Base-by-base conservation (phyloP, 768 basidiomycete species). In the Punctularia strigosozonata region DNA sequence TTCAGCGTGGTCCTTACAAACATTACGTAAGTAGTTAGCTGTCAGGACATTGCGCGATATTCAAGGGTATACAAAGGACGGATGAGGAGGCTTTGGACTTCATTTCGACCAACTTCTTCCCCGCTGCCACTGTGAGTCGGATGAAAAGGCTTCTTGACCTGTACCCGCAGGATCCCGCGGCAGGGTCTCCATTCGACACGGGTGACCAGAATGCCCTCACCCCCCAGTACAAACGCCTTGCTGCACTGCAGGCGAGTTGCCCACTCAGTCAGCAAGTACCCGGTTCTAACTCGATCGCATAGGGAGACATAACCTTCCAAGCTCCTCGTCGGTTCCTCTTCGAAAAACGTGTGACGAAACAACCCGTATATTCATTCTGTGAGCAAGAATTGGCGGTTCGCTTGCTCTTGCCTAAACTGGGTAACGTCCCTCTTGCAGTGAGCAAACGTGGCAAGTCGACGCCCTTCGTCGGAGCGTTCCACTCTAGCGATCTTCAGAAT, bases 401-500 rank as follows among this genome's bases (percentile, higher is more conserved):
- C 15, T 6, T 21, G 12, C 4, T 22, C 14, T 1, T 15, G 19
- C 36, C 14, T 30, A 22, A 20, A 40, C 6, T 43, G 10, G 8
- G 39, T 25, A 44, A 7, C n/a, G n/a, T n/a, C n/a, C n/a, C n/a
- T 33, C 32, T n/a, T 24, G 2, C 33, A 65, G 64, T 61, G 34
- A 58, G 46, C 46, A 59, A 58, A 40, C 55, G 56, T 12, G 48
- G 53, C 30, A 58, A 61, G 43, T 37, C 44, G 2, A 48, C 39
- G 2, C 51, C 56, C 0, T 8, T 35, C 3, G 41, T 63, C 0
- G 63, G 63, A 21, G 40, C 50, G 21, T 51, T 39, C 15, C 73
- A 75, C 40, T 47, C 46, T 7, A 59, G 64, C 0, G 69, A 75
- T 44, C 13, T 72, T 5, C 38, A 59, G 12, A 60, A 66, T 20